phyloP scores from a whole-genome alignment of 495 filamentous ascomycete genomes.

The Neurospora sp. region DNA sequence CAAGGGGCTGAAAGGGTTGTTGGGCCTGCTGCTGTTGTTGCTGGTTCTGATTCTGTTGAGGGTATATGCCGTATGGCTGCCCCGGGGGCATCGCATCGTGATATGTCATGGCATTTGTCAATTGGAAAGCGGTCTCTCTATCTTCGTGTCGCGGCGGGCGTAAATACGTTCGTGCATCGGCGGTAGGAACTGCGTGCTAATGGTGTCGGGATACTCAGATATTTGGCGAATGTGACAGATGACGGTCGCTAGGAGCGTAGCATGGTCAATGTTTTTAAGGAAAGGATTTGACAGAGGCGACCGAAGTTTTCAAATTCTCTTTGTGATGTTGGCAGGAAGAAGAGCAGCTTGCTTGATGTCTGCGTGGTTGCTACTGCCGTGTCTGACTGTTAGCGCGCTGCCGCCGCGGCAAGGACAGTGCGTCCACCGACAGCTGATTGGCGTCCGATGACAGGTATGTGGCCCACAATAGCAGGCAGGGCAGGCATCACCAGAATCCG shows the following conservation, averaged over 20 bases:
- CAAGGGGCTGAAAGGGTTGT: neutral
- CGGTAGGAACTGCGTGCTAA: neutral
- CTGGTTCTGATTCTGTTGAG: constrained; percentile 10
- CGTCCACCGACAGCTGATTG: neutral
- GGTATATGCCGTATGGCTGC: constrained; percentile 31
- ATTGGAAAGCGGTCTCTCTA: constrained; percentile 2
- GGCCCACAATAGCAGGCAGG: neutral
- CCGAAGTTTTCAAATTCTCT: neutral
- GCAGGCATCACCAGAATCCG: neutral
- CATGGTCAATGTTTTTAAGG: neutral
- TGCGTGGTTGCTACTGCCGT: neutral
- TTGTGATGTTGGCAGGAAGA: neutral
- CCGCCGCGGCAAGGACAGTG: neutral
- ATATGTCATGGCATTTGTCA: constrained; percentile 28
- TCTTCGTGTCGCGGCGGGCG: neutral
- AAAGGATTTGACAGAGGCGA: neutral
- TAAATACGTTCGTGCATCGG: neutral
- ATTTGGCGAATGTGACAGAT: neutral
- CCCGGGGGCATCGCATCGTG: constrained; percentile 33
- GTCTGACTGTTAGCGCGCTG: neutral
- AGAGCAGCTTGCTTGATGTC: neutral
- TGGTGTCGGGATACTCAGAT: neutral
- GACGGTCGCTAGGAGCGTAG: neutral
- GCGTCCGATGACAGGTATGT: neutral
- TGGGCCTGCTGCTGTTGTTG: constrained; percentile 3